Evolutionary conservation across 2,329 filamentous ascomycete species (phyloP), one percentile per base, ranked within the genome.

Genomic region (Penicillium sclerotiorum): DNA sequence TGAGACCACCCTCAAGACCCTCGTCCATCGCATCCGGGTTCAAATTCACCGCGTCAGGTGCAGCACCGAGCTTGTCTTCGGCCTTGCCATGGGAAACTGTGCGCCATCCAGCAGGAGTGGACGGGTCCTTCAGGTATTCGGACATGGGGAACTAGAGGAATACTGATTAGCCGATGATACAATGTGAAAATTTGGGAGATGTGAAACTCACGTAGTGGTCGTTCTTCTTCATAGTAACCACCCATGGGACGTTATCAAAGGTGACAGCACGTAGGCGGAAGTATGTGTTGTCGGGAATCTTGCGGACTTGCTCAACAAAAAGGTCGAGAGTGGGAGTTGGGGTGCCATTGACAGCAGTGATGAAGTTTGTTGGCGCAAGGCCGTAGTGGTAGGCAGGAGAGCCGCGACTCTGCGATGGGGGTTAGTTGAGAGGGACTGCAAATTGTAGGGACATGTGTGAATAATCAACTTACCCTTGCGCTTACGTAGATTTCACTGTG

Each of bases 201-300:
- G 2, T 13, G 25, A 28, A 18, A 67, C 75, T 66, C 63, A 80
- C 77, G 70, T 99, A 99, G 73, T 99, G 94, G 68, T 99, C 93
- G 62, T 96, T 96, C 82, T 97, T 97, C 85, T 99, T 99, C 89
- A 99, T 96, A 8, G 94, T 99, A 32, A 95, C 90, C n/a, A 99
- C 91, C 91, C 94, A 99, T 3, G 93, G 93, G 8, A 99, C 91
- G 64, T 95, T 95, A 71, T 99, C 94, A 66, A 99, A 99, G 0
- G 94, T 97, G 70, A 97, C 90, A n/a, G 94, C 90, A 70, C 93
- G 92, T 45, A 99, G 80, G 15, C 94, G 86, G 84, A 99, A 99
- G 74, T 99, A 99, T 2, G 91, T 96, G 66, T 99, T 99, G 63
- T 99, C 91, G 0, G 90, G 89, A 61, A 99, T 96, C 71, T 88